Evolutionary conservation across 2,329 filamentous ascomycete species (phyloP).

Genomic region (Tolypocladium sp.): DNA sequence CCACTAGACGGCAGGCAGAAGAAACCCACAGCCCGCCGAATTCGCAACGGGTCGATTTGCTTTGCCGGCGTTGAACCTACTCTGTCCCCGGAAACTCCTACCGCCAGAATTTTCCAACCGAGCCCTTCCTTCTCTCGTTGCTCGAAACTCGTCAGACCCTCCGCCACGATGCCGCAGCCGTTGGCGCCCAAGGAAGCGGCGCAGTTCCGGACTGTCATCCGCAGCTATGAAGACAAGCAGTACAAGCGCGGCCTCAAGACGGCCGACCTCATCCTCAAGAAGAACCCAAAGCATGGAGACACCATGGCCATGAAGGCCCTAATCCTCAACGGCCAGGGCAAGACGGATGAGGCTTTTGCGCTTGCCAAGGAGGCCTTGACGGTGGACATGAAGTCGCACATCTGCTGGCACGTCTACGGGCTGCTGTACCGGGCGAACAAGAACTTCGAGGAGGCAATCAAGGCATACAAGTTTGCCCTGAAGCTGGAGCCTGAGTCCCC

Average conservation of each 20-base stretch:
- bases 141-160: background rate
- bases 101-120: background rate
- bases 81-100: background rate
- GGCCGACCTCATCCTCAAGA: slow-evolving; percentile 92
- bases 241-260: slow-evolving; percentile 93
- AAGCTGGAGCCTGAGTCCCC: slow-evolving; percentile 86
- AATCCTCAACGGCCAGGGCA: slow-evolving; percentile 87
- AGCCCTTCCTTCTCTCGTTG: background rate
- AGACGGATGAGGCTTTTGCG: slow-evolving; percentile 87
- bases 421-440: slow-evolving; percentile 87
- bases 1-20: background rate
- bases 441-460: slow-evolving; percentile 98
- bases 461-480: slow-evolving; percentile 95
- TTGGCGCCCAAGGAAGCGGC: slow-evolving; percentile 82
- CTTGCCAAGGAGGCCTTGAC: slow-evolving; percentile 87
- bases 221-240: slow-evolving; percentile 95
- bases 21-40: background rate
- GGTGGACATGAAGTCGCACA: slow-evolving; percentile 97
- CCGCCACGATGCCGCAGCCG: slow-evolving; percentile 55
- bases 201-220: slow-evolving; percentile 90
- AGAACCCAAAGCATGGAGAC: slow-evolving; percentile 92
- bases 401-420: slow-evolving; percentile 99
- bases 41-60: background rate
- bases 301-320: slow-evolving; percentile 98
- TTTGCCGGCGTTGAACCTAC: background rate